A percentile compares a stretch with the other conserved stretches of the same genome.
Evolutionary conservation across 352 stramenopile species (phyloP).

Genomic region (Pythium insidiosum): DNA sequence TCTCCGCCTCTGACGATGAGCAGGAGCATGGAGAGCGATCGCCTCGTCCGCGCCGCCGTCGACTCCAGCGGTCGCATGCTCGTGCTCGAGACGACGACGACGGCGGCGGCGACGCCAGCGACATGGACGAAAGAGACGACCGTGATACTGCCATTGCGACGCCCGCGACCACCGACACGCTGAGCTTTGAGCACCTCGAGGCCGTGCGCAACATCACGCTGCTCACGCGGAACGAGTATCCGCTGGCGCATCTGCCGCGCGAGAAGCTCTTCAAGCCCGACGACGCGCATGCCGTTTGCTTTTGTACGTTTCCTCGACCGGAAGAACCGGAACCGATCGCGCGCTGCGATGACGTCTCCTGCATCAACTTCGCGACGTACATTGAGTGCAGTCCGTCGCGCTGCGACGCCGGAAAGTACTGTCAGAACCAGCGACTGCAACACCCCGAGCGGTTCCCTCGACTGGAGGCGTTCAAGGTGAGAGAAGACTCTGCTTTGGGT

Average conservation of each 20-base stretch:
- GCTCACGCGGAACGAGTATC: constrained; percentile 67
- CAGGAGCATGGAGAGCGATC: too few species aligned
- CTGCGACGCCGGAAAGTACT: constrained; percentile 42
- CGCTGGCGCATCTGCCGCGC: constrained; percentile 38
- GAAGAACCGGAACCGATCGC: constrained; percentile 24
- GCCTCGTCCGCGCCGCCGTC: too few species aligned
- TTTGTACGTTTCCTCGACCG: constrained; percentile 38
- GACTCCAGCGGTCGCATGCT: too few species aligned
- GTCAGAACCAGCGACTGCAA: constrained; percentile 72
- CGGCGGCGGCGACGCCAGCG: not conserved
- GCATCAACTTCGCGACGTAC: constrained; percentile 86
- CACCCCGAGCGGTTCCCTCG: constrained; percentile 49
- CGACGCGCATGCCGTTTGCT: constrained; percentile 38
- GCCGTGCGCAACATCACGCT: constrained; percentile 55
- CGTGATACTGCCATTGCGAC: too few species aligned
- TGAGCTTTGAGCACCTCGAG: constrained; percentile 51
- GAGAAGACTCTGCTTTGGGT: not conserved
- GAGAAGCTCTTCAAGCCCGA: constrained; percentile 24
- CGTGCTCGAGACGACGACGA: not conserved
- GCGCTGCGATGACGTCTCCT: constrained; percentile 80
- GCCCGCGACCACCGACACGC: not conserved
- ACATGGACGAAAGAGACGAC: not conserved
- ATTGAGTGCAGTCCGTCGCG: constrained; percentile 47
- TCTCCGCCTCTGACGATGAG: too few species aligned
- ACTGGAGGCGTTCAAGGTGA: constrained; percentile 63